phyloP scores from a whole-genome alignment of 345 rosid species.

The Sonneratia caseolaris region DNA sequence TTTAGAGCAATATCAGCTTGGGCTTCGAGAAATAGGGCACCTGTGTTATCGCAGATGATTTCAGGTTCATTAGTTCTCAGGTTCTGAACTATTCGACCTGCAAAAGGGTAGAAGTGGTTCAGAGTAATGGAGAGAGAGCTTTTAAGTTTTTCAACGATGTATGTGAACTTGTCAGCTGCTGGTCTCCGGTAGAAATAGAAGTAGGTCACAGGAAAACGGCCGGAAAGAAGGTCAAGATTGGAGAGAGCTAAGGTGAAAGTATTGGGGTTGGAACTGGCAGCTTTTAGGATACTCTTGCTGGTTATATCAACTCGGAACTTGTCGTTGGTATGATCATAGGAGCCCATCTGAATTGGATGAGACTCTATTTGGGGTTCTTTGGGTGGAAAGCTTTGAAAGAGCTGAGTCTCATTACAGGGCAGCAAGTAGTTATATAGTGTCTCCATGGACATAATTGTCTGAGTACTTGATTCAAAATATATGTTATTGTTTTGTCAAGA shows the following conservation, averaged over 20 bases:
- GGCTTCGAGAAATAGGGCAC: conserved; percentile 50
- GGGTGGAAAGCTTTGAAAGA: background rate
- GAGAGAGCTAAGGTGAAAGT: conserved; percentile 39
- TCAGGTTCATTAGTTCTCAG: conserved; percentile 39
- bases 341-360: conserved; percentile 10
- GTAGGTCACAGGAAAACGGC: conserved; percentile 77
- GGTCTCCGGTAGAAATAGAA: conserved; percentile 54
- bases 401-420: background rate
- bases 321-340: conserved; percentile 9
- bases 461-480: background rate
- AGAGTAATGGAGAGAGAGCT: conserved; percentile 48
- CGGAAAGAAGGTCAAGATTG: conserved; percentile 81
- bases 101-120: conserved; percentile 53
- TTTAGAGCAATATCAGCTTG: conserved; percentile 36
- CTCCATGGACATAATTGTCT: background rate
- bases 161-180: conserved; percentile 13
- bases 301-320: conserved; percentile 32
- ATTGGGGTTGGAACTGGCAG: conserved; percentile 18
- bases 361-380: background rate
- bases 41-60: conserved; percentile 58
- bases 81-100: conserved; percentile 50
- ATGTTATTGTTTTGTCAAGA: background rate
- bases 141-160: conserved; percentile 31
- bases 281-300: conserved; percentile 35
- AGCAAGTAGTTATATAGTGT: background rate